Base-by-base conservation (phyloP, 1,284 basidiomycete genomes). In the Tremellales sp. region DNA sequence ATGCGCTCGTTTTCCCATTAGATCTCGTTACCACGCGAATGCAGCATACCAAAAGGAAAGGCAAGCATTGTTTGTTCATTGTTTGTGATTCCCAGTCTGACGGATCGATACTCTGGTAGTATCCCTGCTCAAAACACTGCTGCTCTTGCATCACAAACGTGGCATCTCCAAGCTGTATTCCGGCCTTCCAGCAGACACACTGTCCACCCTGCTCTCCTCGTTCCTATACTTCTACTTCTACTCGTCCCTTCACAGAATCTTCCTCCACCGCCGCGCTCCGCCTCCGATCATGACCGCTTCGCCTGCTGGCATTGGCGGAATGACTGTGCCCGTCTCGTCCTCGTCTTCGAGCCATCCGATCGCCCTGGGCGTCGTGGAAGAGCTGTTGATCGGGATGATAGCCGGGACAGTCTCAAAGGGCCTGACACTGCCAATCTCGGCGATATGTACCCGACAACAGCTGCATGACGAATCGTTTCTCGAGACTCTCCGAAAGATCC, bases 1-100 rank as follows among this genome's bases (percentile, higher is more conserved):
- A 76, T 57, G 69, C 67, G 2, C 59, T 76, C 37, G 72, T 76
- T 19, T 78, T 74, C 51, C 76, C 76, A 9, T 63, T 77, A 14
- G 76, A 77, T 47, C 67, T 76, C 2, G 63, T 74, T 39, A 72
- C 73, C 1, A 74, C 75, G 0, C 53, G 60, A 5, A 50, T 65
- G 24, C 75, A 77, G 53, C 54, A 54, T 29, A 53, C 46, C 26
- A 47, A 46, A 29, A 19, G 42, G 33, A 56, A 60, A 47, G 45
- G 63, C 62, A 40, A 41, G 58, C 40, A 10, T 8, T 16, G 16
- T 6, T 10, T 9, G 10, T 36, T 32, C 12, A 36, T 16, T n/a
- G 16, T 31, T n/a, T n/a, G n/a, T 16, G 25, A 25, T 32, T 18
- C 28, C n/a, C 16, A 48, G 38, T 49, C 34, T 12, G 44, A 48